These are phyloP conservation scores for Phytopythium cucurbitacearum DNA, from an alignment of 352 stramenopile genomes.

Conservation along the genomic window DNA sequence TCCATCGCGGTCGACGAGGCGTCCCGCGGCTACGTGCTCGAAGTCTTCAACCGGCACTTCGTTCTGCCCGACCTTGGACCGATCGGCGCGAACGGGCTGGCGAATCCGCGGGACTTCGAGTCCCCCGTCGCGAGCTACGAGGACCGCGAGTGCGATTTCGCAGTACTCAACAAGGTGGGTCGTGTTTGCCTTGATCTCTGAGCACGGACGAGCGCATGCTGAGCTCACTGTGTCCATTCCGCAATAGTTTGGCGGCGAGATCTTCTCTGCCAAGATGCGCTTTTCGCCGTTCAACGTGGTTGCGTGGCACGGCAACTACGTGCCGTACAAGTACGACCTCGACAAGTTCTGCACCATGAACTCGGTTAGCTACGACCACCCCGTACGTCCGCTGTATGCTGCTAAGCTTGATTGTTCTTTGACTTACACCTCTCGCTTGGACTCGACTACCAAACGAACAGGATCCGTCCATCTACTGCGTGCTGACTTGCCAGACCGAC, in stretches of 20 bases:
- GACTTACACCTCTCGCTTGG: constrained; percentile 1
- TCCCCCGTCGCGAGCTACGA: constrained; percentile 89
- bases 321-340: constrained; percentile 97
- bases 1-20: constrained; percentile 81
- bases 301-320: constrained; percentile 98
- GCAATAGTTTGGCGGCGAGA: constrained; percentile 74
- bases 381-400: constrained; percentile 20
- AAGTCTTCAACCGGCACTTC: constrained; percentile 96
- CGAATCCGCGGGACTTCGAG: constrained; percentile 95
- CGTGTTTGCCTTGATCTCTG: background rate
- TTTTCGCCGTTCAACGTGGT: constrained; percentile 97
- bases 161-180: constrained; percentile 69
- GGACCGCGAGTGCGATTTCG: constrained; percentile 74
- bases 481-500: constrained; percentile 93
- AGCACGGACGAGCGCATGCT: background rate
- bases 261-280: constrained; percentile 82
- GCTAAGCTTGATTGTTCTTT: too few relatives aligned
- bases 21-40: constrained; percentile 92
- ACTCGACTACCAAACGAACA: constrained; percentile 1
- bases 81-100: constrained; percentile 95
- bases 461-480: constrained; percentile 97
- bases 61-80: constrained; percentile 92
- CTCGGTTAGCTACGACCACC: constrained; percentile 95
- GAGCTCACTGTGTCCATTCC: background rate
- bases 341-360: constrained; percentile 95